Evolutionary conservation across 176 grass and related monocot species (phyloP).

Genomic region (Zoysia pacifica): DNA sequence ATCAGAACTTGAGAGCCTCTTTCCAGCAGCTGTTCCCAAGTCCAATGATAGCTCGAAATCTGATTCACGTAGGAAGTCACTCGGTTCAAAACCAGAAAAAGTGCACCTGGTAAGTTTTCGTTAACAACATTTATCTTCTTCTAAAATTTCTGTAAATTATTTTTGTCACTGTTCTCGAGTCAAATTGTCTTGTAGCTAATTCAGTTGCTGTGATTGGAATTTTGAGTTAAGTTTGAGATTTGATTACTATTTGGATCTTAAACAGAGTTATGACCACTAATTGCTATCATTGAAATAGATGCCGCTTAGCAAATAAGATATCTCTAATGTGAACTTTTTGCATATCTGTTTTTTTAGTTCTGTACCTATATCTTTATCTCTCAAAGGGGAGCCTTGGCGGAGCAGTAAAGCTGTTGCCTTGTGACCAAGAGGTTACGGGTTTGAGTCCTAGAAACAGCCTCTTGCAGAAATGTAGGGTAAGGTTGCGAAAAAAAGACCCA

Average conservation of each 20-base stretch:
- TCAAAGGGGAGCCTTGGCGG: too few species aligned
- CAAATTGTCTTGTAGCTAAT: background rate
- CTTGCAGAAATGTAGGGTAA: too few species aligned
- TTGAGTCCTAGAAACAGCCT: too few species aligned
- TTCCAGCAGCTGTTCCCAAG: constrained; percentile 79
- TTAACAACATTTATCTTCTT: background rate
- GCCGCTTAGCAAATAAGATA: constrained; percentile 7
- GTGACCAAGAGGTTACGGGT: too few species aligned
- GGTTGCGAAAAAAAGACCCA: too few species aligned
- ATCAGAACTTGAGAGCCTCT: constrained; percentile 88
- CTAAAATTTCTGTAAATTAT: background rate
- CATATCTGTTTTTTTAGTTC: background rate
- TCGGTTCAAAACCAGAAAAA: constrained; percentile 93
- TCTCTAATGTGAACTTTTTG: background rate
- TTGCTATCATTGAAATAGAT: constrained; percentile 6
- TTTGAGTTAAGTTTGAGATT: background rate
- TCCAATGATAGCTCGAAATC: constrained; percentile 64
- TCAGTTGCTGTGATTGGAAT: constrained; percentile 8
- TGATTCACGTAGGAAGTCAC: constrained; percentile 81
- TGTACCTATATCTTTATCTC: background rate
- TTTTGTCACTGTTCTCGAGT: background rate
- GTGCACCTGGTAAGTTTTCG: constrained; percentile 82
- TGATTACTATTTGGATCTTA: constrained; percentile 3
- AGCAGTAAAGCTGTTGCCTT: too few species aligned
- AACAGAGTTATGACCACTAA: background rate